Evolutionary conservation across 140 eudicot genomes (phyloP).

Genomic region (Ambrosia hybrid): DNA sequence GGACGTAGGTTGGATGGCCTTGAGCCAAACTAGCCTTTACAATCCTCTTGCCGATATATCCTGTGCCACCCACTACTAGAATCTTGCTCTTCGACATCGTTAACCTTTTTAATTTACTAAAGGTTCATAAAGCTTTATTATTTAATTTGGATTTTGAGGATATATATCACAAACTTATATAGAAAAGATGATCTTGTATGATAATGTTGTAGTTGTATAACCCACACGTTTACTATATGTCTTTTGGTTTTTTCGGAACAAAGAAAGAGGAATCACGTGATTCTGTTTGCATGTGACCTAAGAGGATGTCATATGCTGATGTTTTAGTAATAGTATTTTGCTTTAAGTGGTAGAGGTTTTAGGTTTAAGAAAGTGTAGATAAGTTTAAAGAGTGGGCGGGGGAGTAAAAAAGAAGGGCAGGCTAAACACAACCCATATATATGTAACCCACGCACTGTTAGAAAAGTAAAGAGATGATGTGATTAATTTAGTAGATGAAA

Average conservation of each 20-base stretch:
- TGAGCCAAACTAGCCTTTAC: slow-evolving; percentile 60
- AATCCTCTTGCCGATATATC: slow-evolving; percentile 50
- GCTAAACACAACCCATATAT: too few relatives aligned
- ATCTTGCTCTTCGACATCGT: slow-evolving; percentile 39
- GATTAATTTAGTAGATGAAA: too few relatives aligned
- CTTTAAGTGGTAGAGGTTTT: too few relatives aligned
- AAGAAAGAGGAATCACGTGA: not conserved
- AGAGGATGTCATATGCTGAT: too few relatives aligned
- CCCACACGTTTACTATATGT: not conserved
- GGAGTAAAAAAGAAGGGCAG: too few relatives aligned
- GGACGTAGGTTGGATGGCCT: slow-evolving; percentile 53
- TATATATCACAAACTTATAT: not conserved
- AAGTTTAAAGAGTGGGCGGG: too few relatives aligned
- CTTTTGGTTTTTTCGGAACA: not conserved
- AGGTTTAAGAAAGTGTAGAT: too few relatives aligned
- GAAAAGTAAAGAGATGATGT: too few relatives aligned
- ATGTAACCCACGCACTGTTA: too few relatives aligned
- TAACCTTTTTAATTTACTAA: not conserved
- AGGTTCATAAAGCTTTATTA: not conserved
- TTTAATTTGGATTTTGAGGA: not conserved
- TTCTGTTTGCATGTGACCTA: not conserved
- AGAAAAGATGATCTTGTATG: not conserved
- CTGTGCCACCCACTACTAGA: slow-evolving; percentile 60
- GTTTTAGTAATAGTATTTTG: too few relatives aligned
- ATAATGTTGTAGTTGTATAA: not conserved